A percentile compares a stretch with the other conserved stretches of the same genome.
Evolutionary conservation across 2,329 filamentous ascomycete species (phyloP).

Genomic region (Aureobasidium namibiae): DNA sequence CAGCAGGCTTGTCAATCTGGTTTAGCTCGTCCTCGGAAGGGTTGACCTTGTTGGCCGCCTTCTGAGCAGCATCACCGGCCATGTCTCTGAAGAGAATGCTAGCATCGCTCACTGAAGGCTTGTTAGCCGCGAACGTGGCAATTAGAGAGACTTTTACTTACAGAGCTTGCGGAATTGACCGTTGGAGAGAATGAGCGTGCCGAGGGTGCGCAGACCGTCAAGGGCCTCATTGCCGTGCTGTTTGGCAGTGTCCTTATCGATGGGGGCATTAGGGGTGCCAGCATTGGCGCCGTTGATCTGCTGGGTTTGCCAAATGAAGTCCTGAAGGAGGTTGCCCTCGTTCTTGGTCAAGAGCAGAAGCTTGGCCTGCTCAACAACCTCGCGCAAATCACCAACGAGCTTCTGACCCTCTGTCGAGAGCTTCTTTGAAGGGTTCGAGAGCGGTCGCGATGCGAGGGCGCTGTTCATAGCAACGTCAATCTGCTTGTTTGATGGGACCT

Average conservation of each 20-base stretch:
- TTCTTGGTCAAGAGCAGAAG: conserved; percentile 85
- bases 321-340: conserved; percentile 84
- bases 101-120: conserved; percentile 60
- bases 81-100: conserved; percentile 79
- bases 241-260: conserved; percentile 68
- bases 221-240: conserved; percentile 78
- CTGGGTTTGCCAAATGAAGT: conserved; percentile 93
- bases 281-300: conserved; percentile 60
- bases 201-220: conserved; percentile 78
- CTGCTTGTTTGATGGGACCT: conserved; percentile 90
- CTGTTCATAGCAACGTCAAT: conserved; percentile 93
- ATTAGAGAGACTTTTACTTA: conserved; percentile 38
- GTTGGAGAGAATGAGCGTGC: conserved; percentile 85
- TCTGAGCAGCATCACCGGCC: conserved; percentile 78
- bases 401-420: conserved; percentile 74
- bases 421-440: conserved; percentile 62
- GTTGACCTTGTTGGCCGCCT: conserved; percentile 65
- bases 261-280: conserved; percentile 53
- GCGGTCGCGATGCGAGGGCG: conserved; percentile 62
- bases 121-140: conserved; percentile 16
- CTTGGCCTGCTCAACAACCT: conserved; percentile 80
- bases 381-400: conserved; percentile 68
- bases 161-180: conserved; percentile 89
- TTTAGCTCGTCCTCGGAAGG: conserved; percentile 68
- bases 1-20: conserved; percentile 74